Percentiles rank a stretch among this genome's conserved stretches.
phyloP scores from a whole-genome alignment of 352 stramenopile species.

The Pythium sukuiense region DNA sequence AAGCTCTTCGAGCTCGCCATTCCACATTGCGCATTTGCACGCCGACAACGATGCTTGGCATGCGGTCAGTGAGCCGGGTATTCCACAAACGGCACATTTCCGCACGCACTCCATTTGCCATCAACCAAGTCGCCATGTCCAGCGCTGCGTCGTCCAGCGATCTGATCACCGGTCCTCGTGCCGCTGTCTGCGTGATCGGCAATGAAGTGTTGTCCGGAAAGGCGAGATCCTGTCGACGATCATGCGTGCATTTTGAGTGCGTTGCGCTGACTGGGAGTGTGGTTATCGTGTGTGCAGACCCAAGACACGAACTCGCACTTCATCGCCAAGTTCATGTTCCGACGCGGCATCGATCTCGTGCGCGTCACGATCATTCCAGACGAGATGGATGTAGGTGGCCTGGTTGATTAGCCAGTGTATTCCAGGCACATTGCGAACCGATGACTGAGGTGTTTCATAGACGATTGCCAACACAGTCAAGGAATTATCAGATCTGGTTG shows the following conservation, averaged over 20 bases:
- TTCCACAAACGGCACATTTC: conserved; percentile 8
- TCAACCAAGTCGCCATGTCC: not conserved
- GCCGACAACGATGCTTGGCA: not conserved
- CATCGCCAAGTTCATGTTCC: conserved; percentile 54
- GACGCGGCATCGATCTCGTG: conserved; percentile 72
- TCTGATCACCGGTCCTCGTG: conserved; percentile 34
- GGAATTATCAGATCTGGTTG: conserved; percentile 71
- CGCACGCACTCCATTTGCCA: not conserved
- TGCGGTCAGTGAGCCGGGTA: not conserved
- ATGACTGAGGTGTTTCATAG: conserved; percentile 21
- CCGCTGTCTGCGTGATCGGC: conserved; percentile 77
- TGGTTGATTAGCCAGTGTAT: not conserved
- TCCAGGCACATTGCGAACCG: not conserved
- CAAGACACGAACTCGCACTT: conserved; percentile 87
- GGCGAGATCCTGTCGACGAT: conserved; percentile 30
- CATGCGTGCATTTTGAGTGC: not conserved
- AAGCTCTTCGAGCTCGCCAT: conserved; percentile 2
- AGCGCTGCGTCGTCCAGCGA: conserved; percentile 1
- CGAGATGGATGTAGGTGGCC: conserved; percentile 57
- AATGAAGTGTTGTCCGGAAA: conserved; percentile 88
- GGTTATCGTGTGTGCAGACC: conserved; percentile 36
- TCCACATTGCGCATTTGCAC: conserved; percentile 9
- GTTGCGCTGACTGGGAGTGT: not conserved
- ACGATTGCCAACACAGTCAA: conserved; percentile 74
- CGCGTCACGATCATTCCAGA: conserved; percentile 80